Conservation (phyloP, 129 eudicot species). For the Chrysanthemum seticuspe region DNA sequence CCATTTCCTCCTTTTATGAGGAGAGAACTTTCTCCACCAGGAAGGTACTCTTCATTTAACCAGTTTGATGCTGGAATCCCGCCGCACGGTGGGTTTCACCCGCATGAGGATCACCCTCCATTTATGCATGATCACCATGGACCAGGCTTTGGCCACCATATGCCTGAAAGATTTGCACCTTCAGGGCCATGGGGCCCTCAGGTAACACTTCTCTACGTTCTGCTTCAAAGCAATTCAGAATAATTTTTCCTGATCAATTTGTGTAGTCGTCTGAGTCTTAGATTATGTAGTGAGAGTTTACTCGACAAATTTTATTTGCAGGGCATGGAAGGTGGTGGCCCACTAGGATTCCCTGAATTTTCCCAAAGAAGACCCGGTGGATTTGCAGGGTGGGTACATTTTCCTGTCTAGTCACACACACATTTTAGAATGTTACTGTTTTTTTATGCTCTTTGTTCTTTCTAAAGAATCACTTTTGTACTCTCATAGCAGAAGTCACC, state of each 20-base stretch:
- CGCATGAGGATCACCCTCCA: conserved; percentile 66
- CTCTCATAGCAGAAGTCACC: conserved; percentile 53
- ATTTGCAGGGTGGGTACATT: conserved; percentile 72
- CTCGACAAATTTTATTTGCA: conserved; percentile 27
- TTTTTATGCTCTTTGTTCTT: neutral
- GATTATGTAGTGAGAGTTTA: neutral
- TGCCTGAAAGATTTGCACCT: conserved; percentile 62
- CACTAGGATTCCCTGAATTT: conserved; percentile 63
- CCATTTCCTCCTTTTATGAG: conserved; percentile 72
- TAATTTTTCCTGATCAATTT: neutral
- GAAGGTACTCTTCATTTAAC: conserved; percentile 65
- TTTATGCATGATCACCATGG: conserved; percentile 56
- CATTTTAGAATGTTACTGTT: neutral
- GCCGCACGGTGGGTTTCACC: conserved; percentile 69
- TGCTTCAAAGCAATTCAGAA: neutral
- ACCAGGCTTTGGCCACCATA: conserved; percentile 70
- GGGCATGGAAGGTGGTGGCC: conserved; percentile 78
- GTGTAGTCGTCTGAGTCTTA: neutral
- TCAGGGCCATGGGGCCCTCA: conserved; percentile 80
- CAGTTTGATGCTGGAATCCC: conserved; percentile 65
- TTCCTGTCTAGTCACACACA: neutral
- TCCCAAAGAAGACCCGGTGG: conserved; percentile 78
- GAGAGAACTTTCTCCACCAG: conserved; percentile 78
- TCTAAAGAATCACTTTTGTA: conserved; percentile 3
- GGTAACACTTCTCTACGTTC: conserved; percentile 41